Base-by-base conservation (phyloP, 2,329 filamentous ascomycete genomes). In the Cladophialophora immunda region DNA sequence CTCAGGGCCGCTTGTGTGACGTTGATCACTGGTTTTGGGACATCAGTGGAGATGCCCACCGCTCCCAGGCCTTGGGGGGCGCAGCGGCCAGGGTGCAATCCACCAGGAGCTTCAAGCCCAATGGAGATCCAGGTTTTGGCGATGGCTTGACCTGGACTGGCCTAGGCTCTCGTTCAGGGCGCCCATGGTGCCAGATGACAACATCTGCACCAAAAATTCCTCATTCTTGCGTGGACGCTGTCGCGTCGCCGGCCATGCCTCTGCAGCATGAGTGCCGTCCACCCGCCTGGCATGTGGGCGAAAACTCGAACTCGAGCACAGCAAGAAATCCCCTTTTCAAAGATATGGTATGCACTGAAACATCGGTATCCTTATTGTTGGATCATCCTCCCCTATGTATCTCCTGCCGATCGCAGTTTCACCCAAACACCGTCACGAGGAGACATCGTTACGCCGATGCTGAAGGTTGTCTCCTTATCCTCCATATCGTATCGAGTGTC, bases 371-470 rank as follows among this genome's bases (percentile, higher is more conserved):
- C 15, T 19, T 8, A 13, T 50, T 11, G 22, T 50, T 19, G 45
- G 22, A 50, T 11, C 22, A 25, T 50, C 4, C 19, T 25, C 45
- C 19, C 45, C 19, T 25, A 50, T 50, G 11, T 58, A 22, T 36
- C 30, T 25, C 25, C 45, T 58, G 56, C 27, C 13, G 32, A 34
- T 30, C 53, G 45, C 15, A 58, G 41, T 17, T 62, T 66, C 27
- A 66, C 64, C 64, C 58, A 62, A 4, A 62, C 58, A 9, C 64
- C 53, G 22, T 62, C 64, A 7, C 64, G 64, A 22, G 64, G 52
- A 29, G 58, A 59, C 64, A 66, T 62, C 30, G 58, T 66, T 3
- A 62, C 45, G 30, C 58, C 58, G n/a, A 66, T 66, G 17, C 29
- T 38, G 41, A 66, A 66, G 15, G 64, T 66, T 7, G 58, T 66